Evolutionary conservation across 1,284 basidiomycete species (phyloP).

Genomic region (Malassezia pachydermatis): DNA sequence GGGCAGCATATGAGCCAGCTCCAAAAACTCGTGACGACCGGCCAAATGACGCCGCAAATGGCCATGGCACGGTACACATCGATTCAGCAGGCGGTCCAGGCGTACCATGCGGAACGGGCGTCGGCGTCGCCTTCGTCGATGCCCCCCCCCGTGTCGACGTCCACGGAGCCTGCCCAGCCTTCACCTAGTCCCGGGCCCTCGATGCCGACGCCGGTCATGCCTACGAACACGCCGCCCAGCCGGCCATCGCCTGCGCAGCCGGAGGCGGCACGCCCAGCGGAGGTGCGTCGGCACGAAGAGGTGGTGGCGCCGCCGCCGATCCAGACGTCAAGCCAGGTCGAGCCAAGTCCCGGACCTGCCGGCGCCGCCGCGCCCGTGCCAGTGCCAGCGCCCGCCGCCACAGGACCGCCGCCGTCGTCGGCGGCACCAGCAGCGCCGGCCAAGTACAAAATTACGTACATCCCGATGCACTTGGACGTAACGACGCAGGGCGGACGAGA

Average conservation of each 20-base stretch:
- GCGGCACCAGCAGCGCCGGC: background rate
- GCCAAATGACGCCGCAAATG: slow-evolving; percentile 36
- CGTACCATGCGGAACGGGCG: slow-evolving; percentile 8
- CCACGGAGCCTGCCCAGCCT: too few relatives aligned
- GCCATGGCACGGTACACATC: slow-evolving; percentile 33
- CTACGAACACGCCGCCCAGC: too few relatives aligned
- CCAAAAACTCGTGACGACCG: slow-evolving; percentile 26
- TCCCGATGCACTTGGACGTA: slow-evolving; percentile 66
- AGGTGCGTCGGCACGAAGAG: too few relatives aligned
- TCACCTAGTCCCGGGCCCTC: too few relatives aligned
- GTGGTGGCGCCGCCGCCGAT: too few relatives aligned
- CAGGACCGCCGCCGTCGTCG: slow-evolving; percentile 16
- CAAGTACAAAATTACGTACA: slow-evolving; percentile 73
- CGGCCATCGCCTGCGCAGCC: too few relatives aligned
- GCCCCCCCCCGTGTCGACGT: too few relatives aligned
- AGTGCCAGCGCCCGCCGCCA: slow-evolving; percentile 3
- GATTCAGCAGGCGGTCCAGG: slow-evolving; percentile 30
- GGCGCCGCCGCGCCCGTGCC: slow-evolving; percentile 23
- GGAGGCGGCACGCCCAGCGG: too few relatives aligned
- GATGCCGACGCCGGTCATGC: too few relatives aligned
- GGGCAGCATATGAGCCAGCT: slow-evolving; percentile 34
- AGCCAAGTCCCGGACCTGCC: too few relatives aligned
- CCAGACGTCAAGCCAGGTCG: too few relatives aligned
- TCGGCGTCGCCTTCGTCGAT: too few relatives aligned
- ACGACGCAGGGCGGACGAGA: slow-evolving; percentile 79